Evolutionary conservation across 768 basidiomycete genomes (phyloP), one percentile per base, ranked within the genome.

Genomic region (Xerocomellus dryophilus): DNA sequence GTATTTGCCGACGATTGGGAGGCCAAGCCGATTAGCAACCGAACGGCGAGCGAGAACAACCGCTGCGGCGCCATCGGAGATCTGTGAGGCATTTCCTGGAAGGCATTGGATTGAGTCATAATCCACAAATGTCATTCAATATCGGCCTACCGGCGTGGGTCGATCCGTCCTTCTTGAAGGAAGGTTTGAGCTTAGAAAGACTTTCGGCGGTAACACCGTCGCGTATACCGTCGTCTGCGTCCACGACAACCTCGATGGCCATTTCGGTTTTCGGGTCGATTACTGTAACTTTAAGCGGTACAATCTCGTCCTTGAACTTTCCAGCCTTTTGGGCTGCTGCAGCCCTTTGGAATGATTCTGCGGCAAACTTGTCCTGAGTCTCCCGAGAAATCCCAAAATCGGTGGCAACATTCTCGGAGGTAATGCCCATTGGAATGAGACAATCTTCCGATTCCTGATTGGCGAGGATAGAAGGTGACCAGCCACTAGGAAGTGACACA

Each of bases 1-100:
- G 67, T 83, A 95, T 73, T 95, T 95, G 71, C 90, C 94, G 48
- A 92, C 48, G 63, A 96, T 84, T 43, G 90, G 88, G n/a, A 96
- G 81, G 25, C 89, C 86, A 47, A 94, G 85, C 57, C 82, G 83
- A 69, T 85, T 83, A 6, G 94, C 93, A 47, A 84, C 79, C 27
- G 85, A 87, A 36, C 94, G 83, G 43, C 90, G 82, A 25, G 89
- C 77, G 51, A 95, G 84, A 47, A 96, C 75, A 45, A 96, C 91
- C 0, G 93, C 93, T 15, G 93, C 90, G 3, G 93, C 93, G 45
- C 93, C 94, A 60, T 97, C 94, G 6, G 93, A 93, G 44, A 96
- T 82, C 68, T 97, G 94, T 2, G 85, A 90, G 1, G 92, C 87
- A 70, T 91, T 96, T 23, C 90, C 83, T 74, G 59, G 15, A 49